These are phyloP conservation scores for Truncatella angustata DNA, from an alignment of 2,329 filamentous ascomycete genomes.

Conservation along the genomic window DNA sequence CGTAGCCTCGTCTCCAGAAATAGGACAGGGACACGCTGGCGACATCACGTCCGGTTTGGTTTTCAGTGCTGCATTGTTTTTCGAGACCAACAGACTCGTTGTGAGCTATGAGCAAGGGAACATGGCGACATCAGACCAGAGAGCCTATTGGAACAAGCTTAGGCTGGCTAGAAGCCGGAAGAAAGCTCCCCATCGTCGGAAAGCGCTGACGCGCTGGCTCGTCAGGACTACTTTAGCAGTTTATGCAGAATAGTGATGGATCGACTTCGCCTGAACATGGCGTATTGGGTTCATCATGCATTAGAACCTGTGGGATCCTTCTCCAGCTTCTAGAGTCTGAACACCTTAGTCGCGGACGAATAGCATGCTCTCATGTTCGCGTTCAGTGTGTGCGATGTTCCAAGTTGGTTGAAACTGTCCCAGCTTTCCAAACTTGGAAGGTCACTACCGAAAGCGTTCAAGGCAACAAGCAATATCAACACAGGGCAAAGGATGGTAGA, in stretches of 20 bases:
- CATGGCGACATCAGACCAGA: neutral
- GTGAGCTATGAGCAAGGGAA: neutral
- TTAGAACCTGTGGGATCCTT: constrained; percentile 2
- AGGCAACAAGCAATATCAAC: neutral
- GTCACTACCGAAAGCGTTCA: neutral
- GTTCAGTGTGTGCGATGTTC: neutral
- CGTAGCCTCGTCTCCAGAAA: too few relatives aligned
- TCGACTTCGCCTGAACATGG: constrained; percentile 1
- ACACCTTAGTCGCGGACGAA: constrained; percentile 1
- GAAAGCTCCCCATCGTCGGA: neutral
- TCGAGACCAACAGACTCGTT: neutral
- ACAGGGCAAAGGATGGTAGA: neutral
- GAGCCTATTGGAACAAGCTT: neutral
- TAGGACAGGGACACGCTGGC: too few relatives aligned
- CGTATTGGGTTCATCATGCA: neutral
- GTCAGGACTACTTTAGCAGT: constrained; percentile 7
- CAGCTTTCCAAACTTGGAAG: neutral
- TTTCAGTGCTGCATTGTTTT: neutral
- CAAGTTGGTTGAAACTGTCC: neutral
- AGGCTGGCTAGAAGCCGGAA: neutral
- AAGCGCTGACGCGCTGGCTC: constrained; percentile 5
- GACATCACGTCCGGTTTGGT: too few relatives aligned
- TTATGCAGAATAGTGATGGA: constrained; percentile 6
- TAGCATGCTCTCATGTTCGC: neutral
- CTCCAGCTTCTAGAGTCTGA: neutral